A percentile compares a stretch with the other conserved stretches of the same genome.
Conservation (phyloP, 768 basidiomycete genomes). For the Rhodotorula paludigena region DNA sequence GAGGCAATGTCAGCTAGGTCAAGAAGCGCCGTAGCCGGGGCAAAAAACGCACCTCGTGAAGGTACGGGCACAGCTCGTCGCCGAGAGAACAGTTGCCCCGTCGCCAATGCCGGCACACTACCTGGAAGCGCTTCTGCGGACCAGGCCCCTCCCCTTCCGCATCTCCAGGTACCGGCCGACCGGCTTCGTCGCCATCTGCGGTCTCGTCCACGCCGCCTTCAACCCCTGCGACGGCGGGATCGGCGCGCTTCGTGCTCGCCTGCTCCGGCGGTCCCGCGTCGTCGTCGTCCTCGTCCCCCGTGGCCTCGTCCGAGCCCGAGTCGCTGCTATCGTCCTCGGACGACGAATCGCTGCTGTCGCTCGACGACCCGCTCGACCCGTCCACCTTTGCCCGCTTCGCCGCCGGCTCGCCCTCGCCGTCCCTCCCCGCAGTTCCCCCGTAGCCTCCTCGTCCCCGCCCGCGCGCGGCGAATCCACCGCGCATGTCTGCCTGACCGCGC, state of each 20-base stretch:
- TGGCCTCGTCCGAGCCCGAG: background rate
- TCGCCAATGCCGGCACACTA: conserved; percentile 32
- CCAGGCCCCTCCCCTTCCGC: background rate
- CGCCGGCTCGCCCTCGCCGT: background rate
- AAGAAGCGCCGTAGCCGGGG: background rate
- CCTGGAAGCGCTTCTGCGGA: conserved; percentile 21
- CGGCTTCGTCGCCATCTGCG: background rate
- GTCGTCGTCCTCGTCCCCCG: conserved; percentile 4
- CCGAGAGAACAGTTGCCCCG: conserved; percentile 26
- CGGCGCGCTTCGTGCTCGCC: conserved; percentile 1
- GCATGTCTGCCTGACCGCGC: background rate
- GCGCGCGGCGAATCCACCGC: background rate
- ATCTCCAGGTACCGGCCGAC: background rate
- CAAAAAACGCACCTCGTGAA: conserved; percentile 28
- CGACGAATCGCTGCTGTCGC: background rate
- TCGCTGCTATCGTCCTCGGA: too few relatives aligned
- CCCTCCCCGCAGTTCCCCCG: background rate
- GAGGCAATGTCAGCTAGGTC: too few relatives aligned
- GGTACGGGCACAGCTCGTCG: conserved; percentile 25
- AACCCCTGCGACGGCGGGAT: background rate
- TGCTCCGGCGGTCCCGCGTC: conserved; percentile 23
- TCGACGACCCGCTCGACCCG: background rate
- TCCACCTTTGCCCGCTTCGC: background rate
- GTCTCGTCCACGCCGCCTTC: background rate
- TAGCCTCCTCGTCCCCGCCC: background rate